Evolutionary conservation across 2,329 filamentous ascomycete genomes (phyloP).

Genomic region (Fusarium chaquense): DNA sequence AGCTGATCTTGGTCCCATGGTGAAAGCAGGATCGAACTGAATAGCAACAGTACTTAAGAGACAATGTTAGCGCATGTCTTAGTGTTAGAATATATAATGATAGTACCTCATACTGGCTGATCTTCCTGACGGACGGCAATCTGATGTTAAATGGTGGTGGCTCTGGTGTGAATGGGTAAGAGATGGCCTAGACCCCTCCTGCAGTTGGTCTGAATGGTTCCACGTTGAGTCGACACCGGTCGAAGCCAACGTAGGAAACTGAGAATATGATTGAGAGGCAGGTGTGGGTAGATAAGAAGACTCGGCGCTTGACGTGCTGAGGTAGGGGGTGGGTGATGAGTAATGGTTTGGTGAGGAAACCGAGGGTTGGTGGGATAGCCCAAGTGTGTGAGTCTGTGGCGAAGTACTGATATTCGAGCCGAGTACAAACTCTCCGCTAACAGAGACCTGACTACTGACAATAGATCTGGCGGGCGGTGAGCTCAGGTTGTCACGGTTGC

Average conservation of each 20-base stretch:
- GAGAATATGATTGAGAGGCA: slow-evolving; percentile 44
- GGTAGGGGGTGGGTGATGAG: slow-evolving; percentile 42
- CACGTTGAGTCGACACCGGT: slow-evolving; percentile 41
- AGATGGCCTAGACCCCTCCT: slow-evolving; percentile 36
- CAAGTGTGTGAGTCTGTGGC: slow-evolving; percentile 41
- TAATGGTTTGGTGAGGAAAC: slow-evolving; percentile 44
- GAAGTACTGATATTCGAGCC: slow-evolving; percentile 43
- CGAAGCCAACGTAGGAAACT: slow-evolving; percentile 42
- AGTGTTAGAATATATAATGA: neutral
- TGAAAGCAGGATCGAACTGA: slow-evolving; percentile 64
- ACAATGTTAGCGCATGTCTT: slow-evolving; percentile 23
- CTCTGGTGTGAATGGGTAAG: slow-evolving; percentile 34
- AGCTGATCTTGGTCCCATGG: slow-evolving; percentile 63
- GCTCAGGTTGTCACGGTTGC: slow-evolving; percentile 46
- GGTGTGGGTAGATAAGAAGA: slow-evolving; percentile 45
- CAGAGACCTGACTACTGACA: slow-evolving; percentile 40
- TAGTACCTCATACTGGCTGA: slow-evolving; percentile 45
- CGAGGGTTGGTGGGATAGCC: slow-evolving; percentile 37
- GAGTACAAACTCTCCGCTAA: slow-evolving; percentile 37
- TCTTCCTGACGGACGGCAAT: slow-evolving; percentile 27
- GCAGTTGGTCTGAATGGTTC: slow-evolving; percentile 39
- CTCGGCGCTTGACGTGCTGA: slow-evolving; percentile 42
- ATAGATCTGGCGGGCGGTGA: slow-evolving; percentile 47
- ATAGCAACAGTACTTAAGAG: slow-evolving; percentile 60
- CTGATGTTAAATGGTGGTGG: slow-evolving; percentile 29